Percentiles rank a stretch among this genome's conserved stretches.
These are phyloP conservation scores for Spergularia bocconei DNA, from an alignment of 148 eudicot genomes.

Conservation along the genomic window DNA sequence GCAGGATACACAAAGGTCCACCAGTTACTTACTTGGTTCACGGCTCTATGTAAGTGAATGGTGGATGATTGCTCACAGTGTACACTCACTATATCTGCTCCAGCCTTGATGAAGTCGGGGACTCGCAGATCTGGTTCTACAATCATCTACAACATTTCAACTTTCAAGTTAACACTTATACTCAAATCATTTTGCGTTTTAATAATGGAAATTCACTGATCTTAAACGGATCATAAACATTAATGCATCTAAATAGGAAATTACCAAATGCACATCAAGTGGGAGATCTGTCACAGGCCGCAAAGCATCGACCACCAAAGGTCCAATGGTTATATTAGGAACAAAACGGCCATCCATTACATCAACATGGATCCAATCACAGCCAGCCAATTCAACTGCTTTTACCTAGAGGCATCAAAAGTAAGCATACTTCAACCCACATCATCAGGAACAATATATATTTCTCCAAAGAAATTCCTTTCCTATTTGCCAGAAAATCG, in stretches of 20 bases:
- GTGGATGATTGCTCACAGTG: constrained; percentile 98
- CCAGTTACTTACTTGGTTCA: constrained; percentile 57
- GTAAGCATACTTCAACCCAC: constrained; percentile 17
- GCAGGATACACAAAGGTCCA: constrained; percentile 11
- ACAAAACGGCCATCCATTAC: constrained; percentile 99
- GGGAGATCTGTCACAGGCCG: constrained; percentile 98
- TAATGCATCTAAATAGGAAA: constrained; percentile 10
- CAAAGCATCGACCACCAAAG: constrained; percentile 89
- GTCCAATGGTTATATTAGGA: constrained; percentile 97
- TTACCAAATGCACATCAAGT: constrained; percentile 96
- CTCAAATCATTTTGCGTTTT: background rate
- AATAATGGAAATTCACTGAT: constrained; percentile 1
- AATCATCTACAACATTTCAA: constrained; percentile 67
- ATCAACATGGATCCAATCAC: constrained; percentile 99
- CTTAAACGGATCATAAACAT: background rate
- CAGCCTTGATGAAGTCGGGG: constrained; percentile 95
- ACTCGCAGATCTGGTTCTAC: constrained; percentile 97
- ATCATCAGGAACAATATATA: background rate
- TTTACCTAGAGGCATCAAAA: constrained; percentile 55
- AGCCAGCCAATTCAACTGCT: constrained; percentile 97
- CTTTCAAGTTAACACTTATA: constrained; percentile 23
- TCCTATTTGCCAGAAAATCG: background rate
- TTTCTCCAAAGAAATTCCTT: background rate
- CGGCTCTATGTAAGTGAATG: constrained; percentile 92
- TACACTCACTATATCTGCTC: constrained; percentile 94